Percentiles rank a stretch among this genome's conserved stretches.
phyloP scores from a whole-genome alignment of 345 rosid genomes.

The Dimocarpus longan region DNA sequence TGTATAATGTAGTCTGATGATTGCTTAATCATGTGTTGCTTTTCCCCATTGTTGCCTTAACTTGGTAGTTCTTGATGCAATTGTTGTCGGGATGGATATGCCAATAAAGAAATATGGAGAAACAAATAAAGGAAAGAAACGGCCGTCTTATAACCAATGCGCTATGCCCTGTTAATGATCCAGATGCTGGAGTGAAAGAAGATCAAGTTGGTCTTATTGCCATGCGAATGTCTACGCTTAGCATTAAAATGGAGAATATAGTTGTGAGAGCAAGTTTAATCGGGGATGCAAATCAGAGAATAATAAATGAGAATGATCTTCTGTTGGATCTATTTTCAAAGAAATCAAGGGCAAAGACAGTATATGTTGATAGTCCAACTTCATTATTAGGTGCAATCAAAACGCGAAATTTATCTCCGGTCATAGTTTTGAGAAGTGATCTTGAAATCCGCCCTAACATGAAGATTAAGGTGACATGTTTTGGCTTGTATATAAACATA shows the following conservation, averaged over 20 bases:
- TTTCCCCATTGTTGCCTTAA: conserved; percentile 44
- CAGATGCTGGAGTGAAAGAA: conserved; percentile 78
- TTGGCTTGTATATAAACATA: too few relatives aligned
- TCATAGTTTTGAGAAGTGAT: conserved; percentile 81
- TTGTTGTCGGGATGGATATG: conserved; percentile 95
- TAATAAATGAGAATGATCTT: conserved; percentile 65
- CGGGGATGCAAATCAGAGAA: conserved; percentile 37
- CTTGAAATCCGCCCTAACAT: too few relatives aligned
- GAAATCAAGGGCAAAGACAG: conserved; percentile 53
- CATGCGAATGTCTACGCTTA: conserved; percentile 57
- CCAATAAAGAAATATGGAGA: conserved; percentile 69
- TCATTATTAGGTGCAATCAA: conserved; percentile 79
- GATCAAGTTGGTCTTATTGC: conserved; percentile 78
- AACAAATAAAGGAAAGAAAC: conserved; percentile 73
- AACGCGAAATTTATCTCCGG: conserved; percentile 75
- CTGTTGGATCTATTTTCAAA: conserved; percentile 65
- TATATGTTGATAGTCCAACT: conserved; percentile 63
- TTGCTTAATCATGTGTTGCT: conserved; percentile 9
- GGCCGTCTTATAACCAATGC: conserved; percentile 80
- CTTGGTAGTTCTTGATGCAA: conserved; percentile 83
- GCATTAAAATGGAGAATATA: conserved; percentile 73
- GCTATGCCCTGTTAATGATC: conserved; percentile 67
- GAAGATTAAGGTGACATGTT: too few relatives aligned
- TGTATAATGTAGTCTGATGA: not conserved
- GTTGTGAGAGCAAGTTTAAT: conserved; percentile 51